Evolutionary conservation across 1,284 basidiomycete species (phyloP).

Genomic region (Bondarzewia mesenterica): DNA sequence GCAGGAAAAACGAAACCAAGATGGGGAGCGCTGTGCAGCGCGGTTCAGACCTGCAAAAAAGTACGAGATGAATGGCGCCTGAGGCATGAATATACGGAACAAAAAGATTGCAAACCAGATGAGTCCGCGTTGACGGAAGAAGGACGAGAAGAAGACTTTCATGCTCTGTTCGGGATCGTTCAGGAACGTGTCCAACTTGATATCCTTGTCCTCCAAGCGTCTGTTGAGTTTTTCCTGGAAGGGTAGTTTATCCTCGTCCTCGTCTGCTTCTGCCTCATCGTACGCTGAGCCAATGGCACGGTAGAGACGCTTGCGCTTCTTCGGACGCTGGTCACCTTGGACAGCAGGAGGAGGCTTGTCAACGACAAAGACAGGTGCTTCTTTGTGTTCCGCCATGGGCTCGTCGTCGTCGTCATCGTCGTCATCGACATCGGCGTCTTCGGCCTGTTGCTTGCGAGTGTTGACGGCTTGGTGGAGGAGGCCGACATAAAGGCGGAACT

Average conservation of each 20-base stretch:
- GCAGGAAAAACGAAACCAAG: slow-evolving; percentile 52
- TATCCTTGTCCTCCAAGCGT: slow-evolving; percentile 32
- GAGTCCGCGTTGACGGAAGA: slow-evolving; percentile 54
- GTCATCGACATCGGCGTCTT: slow-evolving; percentile 24
- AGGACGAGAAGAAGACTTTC: slow-evolving; percentile 57
- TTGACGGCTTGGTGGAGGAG: slow-evolving; percentile 30
- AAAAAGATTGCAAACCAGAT: slow-evolving; percentile 46
- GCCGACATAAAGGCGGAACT: slow-evolving; percentile 52
- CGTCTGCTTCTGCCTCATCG: slow-evolving; percentile 11
- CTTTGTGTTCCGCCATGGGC: neutral
- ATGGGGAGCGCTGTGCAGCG: slow-evolving; percentile 36
- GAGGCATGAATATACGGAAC: neutral
- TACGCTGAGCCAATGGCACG: slow-evolving; percentile 1
- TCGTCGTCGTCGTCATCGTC: slow-evolving; percentile 25
- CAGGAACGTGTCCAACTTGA: slow-evolving; percentile 40
- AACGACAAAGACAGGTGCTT: neutral
- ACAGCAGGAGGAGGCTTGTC: neutral
- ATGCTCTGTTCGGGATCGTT: slow-evolving; percentile 43
- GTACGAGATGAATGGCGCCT: neutral
- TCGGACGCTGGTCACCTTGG: neutral
- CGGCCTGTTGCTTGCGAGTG: slow-evolving; percentile 12
- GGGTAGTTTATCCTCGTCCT: slow-evolving; percentile 1
- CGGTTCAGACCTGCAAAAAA: slow-evolving; percentile 13
- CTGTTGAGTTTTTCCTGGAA: slow-evolving; percentile 12
- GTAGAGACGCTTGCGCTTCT: slow-evolving; percentile 1